Evolutionary conservation across 192 early-diverging fungal genomes (phyloP).

Genomic region (Coemansia sp.): DNA sequence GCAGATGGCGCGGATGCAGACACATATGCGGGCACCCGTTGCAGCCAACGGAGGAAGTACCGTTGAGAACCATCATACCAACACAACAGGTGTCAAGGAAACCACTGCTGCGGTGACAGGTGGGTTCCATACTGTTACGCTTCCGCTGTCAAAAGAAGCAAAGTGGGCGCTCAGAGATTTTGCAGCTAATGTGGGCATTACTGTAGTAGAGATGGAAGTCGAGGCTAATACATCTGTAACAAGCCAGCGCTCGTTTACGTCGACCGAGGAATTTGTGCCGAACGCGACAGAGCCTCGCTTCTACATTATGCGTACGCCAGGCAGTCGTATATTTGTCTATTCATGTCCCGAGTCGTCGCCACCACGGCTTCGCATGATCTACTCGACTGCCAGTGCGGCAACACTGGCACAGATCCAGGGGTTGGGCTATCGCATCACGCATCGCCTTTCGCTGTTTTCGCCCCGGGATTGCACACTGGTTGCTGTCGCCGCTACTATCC

Average conservation of each 20-base stretch:
- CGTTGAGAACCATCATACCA: slow-evolving; percentile 42
- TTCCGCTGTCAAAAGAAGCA: slow-evolving; percentile 41
- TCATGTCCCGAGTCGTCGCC: slow-evolving; percentile 47
- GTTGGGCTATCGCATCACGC: slow-evolving; percentile 42
- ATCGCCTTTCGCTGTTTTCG: slow-evolving; percentile 40
- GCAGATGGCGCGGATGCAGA: slow-evolving; percentile 46
- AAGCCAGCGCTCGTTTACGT: slow-evolving; percentile 25
- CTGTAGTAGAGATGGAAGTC: slow-evolving; percentile 45
- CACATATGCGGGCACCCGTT: slow-evolving; percentile 28
- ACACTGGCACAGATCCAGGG: slow-evolving; percentile 44
- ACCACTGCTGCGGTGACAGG: slow-evolving; percentile 48
- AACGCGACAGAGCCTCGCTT: slow-evolving; percentile 48
- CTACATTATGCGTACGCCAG: slow-evolving; percentile 51
- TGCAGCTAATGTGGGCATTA: slow-evolving; percentile 27
- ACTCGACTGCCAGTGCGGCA: slow-evolving; percentile 43
- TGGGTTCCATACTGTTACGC: slow-evolving; percentile 52
- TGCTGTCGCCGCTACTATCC: slow-evolving; percentile 43
- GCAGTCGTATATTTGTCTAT: slow-evolving; percentile 51
- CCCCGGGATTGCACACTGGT: slow-evolving; percentile 49
- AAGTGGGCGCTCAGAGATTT: slow-evolving; percentile 31
- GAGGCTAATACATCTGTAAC: slow-evolving; percentile 37
- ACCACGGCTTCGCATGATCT: slow-evolving; percentile 55
- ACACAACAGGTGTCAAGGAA: slow-evolving; percentile 33
- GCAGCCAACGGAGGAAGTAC: slow-evolving; percentile 8
- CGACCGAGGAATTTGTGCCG: slow-evolving; percentile 38